Conservation (phyloP, 2,329 filamentous ascomycete species). For the Ascosphaera aggregata region DNA sequence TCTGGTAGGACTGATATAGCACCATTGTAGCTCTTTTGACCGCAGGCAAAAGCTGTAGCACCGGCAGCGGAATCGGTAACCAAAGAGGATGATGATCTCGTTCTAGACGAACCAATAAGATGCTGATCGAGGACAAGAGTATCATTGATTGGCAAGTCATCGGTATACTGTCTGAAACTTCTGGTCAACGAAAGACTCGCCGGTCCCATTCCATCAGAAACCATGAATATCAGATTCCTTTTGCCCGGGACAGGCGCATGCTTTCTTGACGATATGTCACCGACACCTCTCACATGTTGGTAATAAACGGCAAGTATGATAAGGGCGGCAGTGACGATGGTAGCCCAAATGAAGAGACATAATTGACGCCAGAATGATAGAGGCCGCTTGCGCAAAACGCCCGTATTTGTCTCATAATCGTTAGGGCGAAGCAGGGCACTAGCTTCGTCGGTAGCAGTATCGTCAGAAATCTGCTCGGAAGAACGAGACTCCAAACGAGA, state of each 20-base stretch:
- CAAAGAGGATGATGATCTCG: slow-evolving; percentile 58
- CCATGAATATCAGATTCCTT: slow-evolving; percentile 95
- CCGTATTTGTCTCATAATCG: slow-evolving; percentile 3
- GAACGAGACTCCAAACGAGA: not conserved
- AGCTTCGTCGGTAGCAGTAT: not conserved
- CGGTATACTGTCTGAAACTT: slow-evolving; percentile 57
- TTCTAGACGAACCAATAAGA: slow-evolving; percentile 75
- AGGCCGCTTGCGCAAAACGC: slow-evolving; percentile 11
- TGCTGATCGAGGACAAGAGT: slow-evolving; percentile 65
- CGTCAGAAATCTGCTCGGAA: not conserved
- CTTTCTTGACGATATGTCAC: slow-evolving; percentile 9
- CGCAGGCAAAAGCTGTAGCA: slow-evolving; percentile 88
- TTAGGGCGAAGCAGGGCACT: slow-evolving; percentile 2
- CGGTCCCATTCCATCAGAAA: slow-evolving; percentile 95
- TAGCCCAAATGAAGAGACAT: slow-evolving; percentile 58
- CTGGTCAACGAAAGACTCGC: slow-evolving; percentile 72
- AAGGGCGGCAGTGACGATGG: slow-evolving; percentile 54
- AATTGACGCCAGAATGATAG: slow-evolving; percentile 47
- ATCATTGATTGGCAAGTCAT: slow-evolving; percentile 49
- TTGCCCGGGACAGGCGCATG: slow-evolving; percentile 34
- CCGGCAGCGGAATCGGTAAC: slow-evolving; percentile 95
- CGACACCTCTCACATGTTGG: slow-evolving; percentile 31
- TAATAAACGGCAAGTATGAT: slow-evolving; percentile 63
- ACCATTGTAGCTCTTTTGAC: slow-evolving; percentile 84
- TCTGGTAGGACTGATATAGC: slow-evolving; percentile 80